Base-by-base conservation (phyloP, 2,329 filamentous ascomycete species). In the Trichoderma simmonsii region DNA sequence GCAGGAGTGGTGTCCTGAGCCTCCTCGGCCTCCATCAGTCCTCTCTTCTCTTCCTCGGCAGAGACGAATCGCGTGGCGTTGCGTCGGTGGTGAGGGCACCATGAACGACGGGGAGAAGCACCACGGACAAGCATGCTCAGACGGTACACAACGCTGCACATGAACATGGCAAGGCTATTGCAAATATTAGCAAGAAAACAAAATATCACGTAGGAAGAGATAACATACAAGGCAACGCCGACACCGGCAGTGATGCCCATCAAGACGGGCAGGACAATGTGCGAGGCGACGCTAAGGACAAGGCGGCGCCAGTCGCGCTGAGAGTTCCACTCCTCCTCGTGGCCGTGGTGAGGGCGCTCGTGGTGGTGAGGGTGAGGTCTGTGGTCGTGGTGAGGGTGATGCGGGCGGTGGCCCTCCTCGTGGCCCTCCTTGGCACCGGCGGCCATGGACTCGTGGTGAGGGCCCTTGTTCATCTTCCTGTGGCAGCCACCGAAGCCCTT, bases 241-340 rank as follows among this genome's bases (percentile, higher is more conserved):
- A 93, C 86, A 77, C 92, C 92, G 59, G 90, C 90, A 28, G 89
- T 85, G 74, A 93, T 86, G 72, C 92, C 92, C 74, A 93, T 86
- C 67, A 92, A 82, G 68, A 93, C 85, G 2, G 92, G 92, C 51
- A 93, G 83, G 62, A 93, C 79, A 59, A 94, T 86, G 73, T 91
- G 88, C 48, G 89, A 83, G 74, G 87, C 84, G 64, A 92, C 84
- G 76, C 87, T 87, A 77, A 85, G 84, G 61, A 89, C 75, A 30
- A 89, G 80, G 73, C 64, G 75, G 70, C 75, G 78, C 61, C 75
- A 77, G 70, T 77, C 74, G 62, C 73, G 73, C 77, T 73, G 79
- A 51, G 34, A 62, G 73, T 59, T 73, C 64, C 65, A 66, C 11
- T 71, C 43, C 56, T 71, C 34, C 28, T 54, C 62, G 24, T 36